Evolutionary conservation across 208 protist genomes (phyloP), one percentile per base, ranked within the genome.

Genomic region (Herpetomonas muscarum): DNA sequence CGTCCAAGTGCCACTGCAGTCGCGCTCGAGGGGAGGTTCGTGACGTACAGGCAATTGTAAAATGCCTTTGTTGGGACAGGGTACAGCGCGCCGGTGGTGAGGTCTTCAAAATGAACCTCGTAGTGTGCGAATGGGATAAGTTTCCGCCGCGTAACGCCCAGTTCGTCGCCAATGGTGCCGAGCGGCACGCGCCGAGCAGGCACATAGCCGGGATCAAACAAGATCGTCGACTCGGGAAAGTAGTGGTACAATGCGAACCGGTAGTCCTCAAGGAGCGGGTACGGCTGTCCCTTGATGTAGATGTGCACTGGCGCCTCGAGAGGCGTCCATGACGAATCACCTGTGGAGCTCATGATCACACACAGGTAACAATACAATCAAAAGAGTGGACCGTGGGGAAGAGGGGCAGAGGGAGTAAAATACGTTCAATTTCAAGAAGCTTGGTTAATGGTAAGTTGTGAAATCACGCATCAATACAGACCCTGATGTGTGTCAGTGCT

Each of bases 101-200:
- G 54, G 36, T 87, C 77, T 32, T 79, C 60, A 24, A 76, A 56
- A 56, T 75, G 89, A 1, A 71, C 81, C 21, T 87, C 57, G 67
- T 93, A 93, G 63, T 83, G 71, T 10, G 64, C 75, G 28, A 80
- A 62, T 10, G 87, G 87, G 41, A 81, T 69, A 32, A 93, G 64
- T 52, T 85, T 85, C 32, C 59, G 67, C 24, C 61, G 55, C 44
- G 87, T 93, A 1, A 90, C 72, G 31, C 87, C 83, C 3, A 52
- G 51, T 44, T 93, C 81, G 1, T 73, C 60, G 1, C 28, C 34
- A 15, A 69, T 70, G 4, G 75, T 74, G 42, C 71, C 79, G 31
- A 93, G 47, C 17, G 70, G 70, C 19, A 93, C 70, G 44, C 76
- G 66, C 2, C 70, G 67, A 13, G 80, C 68, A 3, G 87, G 87